Evolutionary conservation across 257 asterid species (phyloP).

Genomic region (Solanum dulcamara): DNA sequence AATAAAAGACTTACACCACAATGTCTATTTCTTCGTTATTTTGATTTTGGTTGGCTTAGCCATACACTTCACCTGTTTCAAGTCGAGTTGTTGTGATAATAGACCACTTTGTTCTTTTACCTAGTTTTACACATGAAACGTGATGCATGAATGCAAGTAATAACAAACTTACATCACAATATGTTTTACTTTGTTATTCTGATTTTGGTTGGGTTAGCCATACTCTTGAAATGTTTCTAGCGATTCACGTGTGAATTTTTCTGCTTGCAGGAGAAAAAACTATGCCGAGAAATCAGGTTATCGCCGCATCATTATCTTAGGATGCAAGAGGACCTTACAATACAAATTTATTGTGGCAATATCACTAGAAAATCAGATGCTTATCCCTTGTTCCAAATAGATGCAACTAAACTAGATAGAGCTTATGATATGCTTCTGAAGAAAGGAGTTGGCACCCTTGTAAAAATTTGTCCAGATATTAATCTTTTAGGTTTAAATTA

Average conservation of each 20-base stretch:
- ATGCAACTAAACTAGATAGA: slow-evolving; percentile 55
- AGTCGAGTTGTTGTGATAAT: background rate
- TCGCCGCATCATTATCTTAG: slow-evolving; percentile 56
- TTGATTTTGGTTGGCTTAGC: background rate
- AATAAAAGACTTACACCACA: background rate
- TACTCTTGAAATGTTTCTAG: background rate
- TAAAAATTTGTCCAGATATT: background rate
- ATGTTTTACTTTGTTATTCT: background rate
- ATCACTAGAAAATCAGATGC: slow-evolving; percentile 71
- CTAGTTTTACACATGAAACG: background rate
- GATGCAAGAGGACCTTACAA: slow-evolving; percentile 51
- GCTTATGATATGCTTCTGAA: slow-evolving; percentile 64
- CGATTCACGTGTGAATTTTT: background rate
- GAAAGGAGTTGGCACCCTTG: slow-evolving; percentile 49
- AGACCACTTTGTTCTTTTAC: background rate
- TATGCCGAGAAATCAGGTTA: slow-evolving; percentile 61
- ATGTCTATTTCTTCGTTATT: background rate
- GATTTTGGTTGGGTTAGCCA: background rate
- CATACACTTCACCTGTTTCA: background rate
- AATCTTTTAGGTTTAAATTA: background rate
- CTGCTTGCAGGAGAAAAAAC: slow-evolving; percentile 58
- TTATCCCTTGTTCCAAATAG: slow-evolving; percentile 49
- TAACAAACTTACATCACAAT: background rate
- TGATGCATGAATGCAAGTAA: background rate
- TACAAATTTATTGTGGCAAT: slow-evolving; percentile 44